Evolutionary conservation across 257 asterid species (phyloP).

Genomic region (Vinca minor): DNA sequence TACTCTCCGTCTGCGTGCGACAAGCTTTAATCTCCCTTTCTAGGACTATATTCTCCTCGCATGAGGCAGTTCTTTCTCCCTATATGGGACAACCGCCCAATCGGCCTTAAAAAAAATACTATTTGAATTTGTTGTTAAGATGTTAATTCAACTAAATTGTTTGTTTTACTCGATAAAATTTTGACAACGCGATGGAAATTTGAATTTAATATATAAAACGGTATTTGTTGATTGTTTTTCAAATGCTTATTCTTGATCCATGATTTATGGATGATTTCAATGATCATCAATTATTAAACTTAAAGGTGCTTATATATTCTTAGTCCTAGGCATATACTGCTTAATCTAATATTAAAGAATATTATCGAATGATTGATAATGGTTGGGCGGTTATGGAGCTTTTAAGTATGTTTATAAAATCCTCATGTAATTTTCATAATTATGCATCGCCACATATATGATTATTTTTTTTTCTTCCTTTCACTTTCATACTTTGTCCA

Average conservation of each 20-base stretch:
- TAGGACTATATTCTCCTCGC: too few relatives aligned
- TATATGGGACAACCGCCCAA: too few relatives aligned
- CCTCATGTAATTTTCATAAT: not conserved
- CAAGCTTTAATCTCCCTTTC: too few relatives aligned
- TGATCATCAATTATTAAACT: not conserved
- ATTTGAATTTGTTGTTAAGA: not conserved
- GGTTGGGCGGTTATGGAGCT: constrained; percentile 2
- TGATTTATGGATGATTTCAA: not conserved
- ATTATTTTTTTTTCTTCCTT: too few relatives aligned
- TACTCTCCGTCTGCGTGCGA: too few relatives aligned
- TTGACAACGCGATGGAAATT: too few relatives aligned
- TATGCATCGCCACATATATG: not conserved
- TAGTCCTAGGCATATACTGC: not conserved
- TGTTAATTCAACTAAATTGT: too few relatives aligned
- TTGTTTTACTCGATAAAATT: too few relatives aligned
- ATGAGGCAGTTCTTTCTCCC: too few relatives aligned
- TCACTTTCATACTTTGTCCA: too few relatives aligned
- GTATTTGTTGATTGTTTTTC: not conserved
- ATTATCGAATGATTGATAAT: not conserved
- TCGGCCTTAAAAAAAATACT: too few relatives aligned
- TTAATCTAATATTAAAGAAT: not conserved
- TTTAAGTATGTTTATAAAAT: not conserved
- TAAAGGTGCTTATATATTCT: not conserved
- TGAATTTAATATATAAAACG: too few relatives aligned
- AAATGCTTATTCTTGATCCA: not conserved